A percentile compares a stretch with the other conserved stretches of the same genome.
Evolutionary conservation across 176 grass and related monocot genomes (phyloP).

Genomic region (Alloteropsis semialata): DNA sequence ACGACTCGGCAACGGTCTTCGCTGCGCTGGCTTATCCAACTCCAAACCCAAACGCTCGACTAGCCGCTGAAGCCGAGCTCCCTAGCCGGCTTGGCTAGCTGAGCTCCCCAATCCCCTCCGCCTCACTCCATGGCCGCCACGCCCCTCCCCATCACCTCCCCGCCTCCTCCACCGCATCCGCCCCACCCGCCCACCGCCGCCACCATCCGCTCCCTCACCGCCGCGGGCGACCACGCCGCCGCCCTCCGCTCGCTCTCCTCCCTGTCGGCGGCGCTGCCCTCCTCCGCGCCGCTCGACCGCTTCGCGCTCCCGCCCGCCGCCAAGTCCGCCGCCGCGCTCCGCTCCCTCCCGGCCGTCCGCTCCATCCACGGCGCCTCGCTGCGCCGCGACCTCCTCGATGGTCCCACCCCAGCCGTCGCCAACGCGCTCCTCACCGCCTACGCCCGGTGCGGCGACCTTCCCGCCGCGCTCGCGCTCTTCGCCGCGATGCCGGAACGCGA

Average conservation of each 20-base stretch:
- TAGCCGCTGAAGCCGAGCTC: neutral
- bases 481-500: constrained; percentile 38
- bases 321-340: constrained; percentile 57
- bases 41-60: neutral
- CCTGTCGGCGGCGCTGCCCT: constrained; percentile 21
- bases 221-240: constrained; percentile 29
- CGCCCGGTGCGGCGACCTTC: constrained; percentile 54
- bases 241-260: constrained; percentile 50
- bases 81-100: constrained; percentile 1
- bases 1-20: neutral
- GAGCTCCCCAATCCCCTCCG: neutral
- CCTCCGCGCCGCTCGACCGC: constrained; percentile 36
- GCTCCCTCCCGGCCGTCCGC: constrained; percentile 27
- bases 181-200: neutral
- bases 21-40: neutral
- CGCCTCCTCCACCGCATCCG: neutral
- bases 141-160: constrained; percentile 11
- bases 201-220: constrained; percentile 51
- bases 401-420: constrained; percentile 32
- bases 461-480: constrained; percentile 56
- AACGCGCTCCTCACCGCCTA: constrained; percentile 72
- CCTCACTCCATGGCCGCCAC: constrained; percentile 11
- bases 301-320: constrained; percentile 63
- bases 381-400: constrained; percentile 25
- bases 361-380: constrained; percentile 48